Conservation (phyloP, 140 eudicot genomes). For the Anethum foeniculum region DNA sequence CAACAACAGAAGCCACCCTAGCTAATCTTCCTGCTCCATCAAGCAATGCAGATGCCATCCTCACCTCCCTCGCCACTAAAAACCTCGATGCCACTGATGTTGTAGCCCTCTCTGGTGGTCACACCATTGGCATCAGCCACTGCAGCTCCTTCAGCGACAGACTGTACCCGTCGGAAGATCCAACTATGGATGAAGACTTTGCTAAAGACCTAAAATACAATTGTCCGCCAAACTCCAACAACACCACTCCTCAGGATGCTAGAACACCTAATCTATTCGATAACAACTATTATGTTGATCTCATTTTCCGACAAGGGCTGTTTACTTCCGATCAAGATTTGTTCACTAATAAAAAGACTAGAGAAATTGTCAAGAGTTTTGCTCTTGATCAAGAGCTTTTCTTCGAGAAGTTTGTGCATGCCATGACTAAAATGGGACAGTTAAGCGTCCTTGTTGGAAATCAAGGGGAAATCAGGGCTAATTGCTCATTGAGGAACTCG, state of each 20-base stretch:
- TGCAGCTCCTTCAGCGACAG: constrained; percentile 20
- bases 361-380: constrained; percentile 17
- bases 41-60: constrained; percentile 8
- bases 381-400: constrained; percentile 8
- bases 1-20: constrained; percentile 16
- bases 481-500: constrained; percentile 1
- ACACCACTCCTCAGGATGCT: constrained; percentile 19
- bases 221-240: constrained; percentile 17
- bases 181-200: constrained; percentile 15
- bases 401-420: constrained; percentile 10
- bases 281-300: constrained; percentile 20
- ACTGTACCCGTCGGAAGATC: constrained; percentile 21
- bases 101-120: constrained; percentile 29
- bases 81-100: constrained; percentile 21
- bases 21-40: constrained; percentile 19
- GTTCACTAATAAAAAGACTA: constrained; percentile 16
- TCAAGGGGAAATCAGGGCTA: background rate
- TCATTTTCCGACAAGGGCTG: constrained; percentile 17
- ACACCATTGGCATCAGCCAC: constrained; percentile 26
- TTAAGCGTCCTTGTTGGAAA: background rate
- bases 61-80: constrained; percentile 11
- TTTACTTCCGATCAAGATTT: constrained; percentile 24
- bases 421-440: constrained; percentile 13
- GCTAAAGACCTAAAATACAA: constrained; percentile 12
- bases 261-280: constrained; percentile 19